These are phyloP conservation scores for Bruguiera gymnorhiza DNA, from an alignment of 345 rosid genomes.

Conservation along the genomic window DNA sequence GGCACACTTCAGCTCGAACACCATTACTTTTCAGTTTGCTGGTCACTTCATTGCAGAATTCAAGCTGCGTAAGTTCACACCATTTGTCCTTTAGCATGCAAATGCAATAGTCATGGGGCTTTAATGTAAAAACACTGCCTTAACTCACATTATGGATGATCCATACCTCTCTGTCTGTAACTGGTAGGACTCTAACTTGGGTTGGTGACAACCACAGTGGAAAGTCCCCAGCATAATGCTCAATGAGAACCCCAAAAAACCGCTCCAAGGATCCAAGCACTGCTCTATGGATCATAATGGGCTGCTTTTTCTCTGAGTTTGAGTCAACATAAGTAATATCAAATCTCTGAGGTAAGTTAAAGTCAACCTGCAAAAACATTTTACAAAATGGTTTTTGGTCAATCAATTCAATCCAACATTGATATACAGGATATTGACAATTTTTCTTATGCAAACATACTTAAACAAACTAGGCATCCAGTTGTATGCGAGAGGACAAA, in stretches of 20 bases:
- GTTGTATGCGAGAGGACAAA: slow-evolving; percentile 27
- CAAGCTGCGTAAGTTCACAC: slow-evolving; percentile 42
- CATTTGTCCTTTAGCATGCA: background rate
- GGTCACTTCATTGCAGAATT: slow-evolving; percentile 61
- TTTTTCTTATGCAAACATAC: background rate
- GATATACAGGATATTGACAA: slow-evolving; percentile 5
- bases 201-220: slow-evolving; percentile 89
- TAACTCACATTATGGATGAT: too few relatives aligned
- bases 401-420: background rate
- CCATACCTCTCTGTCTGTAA: slow-evolving; percentile 81
- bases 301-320: slow-evolving; percentile 68
- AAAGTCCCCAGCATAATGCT: slow-evolving; percentile 96
- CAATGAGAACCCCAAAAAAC: slow-evolving; percentile 90
- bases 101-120: background rate
- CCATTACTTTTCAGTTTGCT: slow-evolving; percentile 54
- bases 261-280: slow-evolving; percentile 89
- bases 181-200: slow-evolving; percentile 87
- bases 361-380: slow-evolving; percentile 64
- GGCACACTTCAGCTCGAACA: slow-evolving; percentile 74
- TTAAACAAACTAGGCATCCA: slow-evolving; percentile 55
- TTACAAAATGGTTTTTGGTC: slow-evolving; percentile 6
- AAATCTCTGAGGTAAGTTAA: slow-evolving; percentile 84
- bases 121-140: too few relatives aligned
- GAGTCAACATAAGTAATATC: slow-evolving; percentile 87
- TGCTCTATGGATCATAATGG: slow-evolving; percentile 96